A percentile compares a stretch with the other conserved stretches of the same genome.
Evolutionary conservation across 2,329 filamentous ascomycete genomes (phyloP).

Genomic region (Dichotomopilus funicola): DNA sequence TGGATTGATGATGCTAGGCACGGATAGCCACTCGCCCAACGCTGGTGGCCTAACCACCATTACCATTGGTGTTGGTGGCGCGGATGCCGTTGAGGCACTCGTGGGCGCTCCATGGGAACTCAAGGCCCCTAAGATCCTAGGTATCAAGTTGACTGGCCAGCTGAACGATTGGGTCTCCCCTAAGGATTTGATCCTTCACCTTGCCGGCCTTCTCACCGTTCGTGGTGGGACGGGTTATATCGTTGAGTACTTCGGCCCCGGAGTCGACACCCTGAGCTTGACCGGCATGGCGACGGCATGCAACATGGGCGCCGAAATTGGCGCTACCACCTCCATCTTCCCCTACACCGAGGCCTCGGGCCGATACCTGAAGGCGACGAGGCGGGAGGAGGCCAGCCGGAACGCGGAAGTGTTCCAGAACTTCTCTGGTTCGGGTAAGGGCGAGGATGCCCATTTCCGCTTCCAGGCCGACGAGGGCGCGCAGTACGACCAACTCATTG

Average conservation of each 20-base stretch:
- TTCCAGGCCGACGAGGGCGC: conserved; percentile 74
- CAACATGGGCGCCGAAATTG: conserved; percentile 86
- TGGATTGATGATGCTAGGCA: conserved; percentile 97
- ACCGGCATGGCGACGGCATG: conserved; percentile 90
- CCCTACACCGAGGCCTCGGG: conserved; percentile 80
- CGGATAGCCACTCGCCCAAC: conserved; percentile 95
- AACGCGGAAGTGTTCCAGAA: conserved; percentile 56
- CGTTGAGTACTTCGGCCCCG: conserved; percentile 88
- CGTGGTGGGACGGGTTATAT: conserved; percentile 90
- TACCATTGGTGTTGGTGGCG: conserved; percentile 94
- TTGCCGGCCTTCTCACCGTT: conserved; percentile 86
- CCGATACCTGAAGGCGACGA: conserved; percentile 80
- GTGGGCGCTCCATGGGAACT: conserved; percentile 97
- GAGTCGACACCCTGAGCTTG: conserved; percentile 79
- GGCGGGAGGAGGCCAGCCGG: conserved; percentile 63
- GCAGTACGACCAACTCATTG: conserved; percentile 84
- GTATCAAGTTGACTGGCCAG: conserved; percentile 75
- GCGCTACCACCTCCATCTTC: conserved; percentile 93
- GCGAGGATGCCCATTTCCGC: conserved; percentile 49
- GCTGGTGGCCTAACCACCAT: conserved; percentile 91
- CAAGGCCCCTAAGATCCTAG: conserved; percentile 85
- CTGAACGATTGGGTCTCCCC: conserved; percentile 87
- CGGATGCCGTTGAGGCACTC: conserved; percentile 92
- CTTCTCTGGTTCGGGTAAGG: conserved; percentile 40
- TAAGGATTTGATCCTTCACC: conserved; percentile 88